Evolutionary conservation across 805 yeast genomes (phyloP).

Genomic region (Groenewaldozyma salmanticensis): DNA sequence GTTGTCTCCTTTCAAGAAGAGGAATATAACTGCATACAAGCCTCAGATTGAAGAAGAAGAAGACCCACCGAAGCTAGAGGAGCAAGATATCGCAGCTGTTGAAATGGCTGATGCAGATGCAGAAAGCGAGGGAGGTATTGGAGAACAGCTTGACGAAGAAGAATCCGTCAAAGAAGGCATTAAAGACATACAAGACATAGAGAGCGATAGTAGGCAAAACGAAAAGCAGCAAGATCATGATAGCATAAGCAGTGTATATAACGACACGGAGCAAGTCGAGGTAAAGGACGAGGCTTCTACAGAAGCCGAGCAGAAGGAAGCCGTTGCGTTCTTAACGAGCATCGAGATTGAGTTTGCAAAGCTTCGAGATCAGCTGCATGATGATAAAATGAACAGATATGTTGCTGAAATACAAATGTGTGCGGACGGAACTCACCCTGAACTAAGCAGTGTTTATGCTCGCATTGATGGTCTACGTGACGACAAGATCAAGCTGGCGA

Average conservation of each 20-base stretch:
- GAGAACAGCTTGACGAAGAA: not conserved
- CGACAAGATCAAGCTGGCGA: slow-evolving; percentile 47
- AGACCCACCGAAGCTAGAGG: slow-evolving; percentile 12
- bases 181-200: slow-evolving; percentile 2
- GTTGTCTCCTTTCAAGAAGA: not conserved
- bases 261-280: slow-evolving; percentile 21
- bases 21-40: slow-evolving; percentile 18
- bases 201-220: slow-evolving; percentile 16
- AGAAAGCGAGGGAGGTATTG: not conserved
- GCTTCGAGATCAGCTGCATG: slow-evolving; percentile 73
- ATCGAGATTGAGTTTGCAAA: slow-evolving; percentile 84
- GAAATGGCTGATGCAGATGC: not conserved
- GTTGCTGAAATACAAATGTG: slow-evolving; percentile 83
- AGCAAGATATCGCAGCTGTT: slow-evolving; percentile 10
- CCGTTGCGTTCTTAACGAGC: slow-evolving; percentile 61
- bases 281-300: slow-evolving; percentile 17
- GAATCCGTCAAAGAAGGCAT: not conserved
- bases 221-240: slow-evolving; percentile 19
- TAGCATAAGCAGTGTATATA: slow-evolving; percentile 11
- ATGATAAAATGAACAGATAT: slow-evolving; percentile 66
- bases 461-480: slow-evolving; percentile 68
- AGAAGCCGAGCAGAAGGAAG: slow-evolving; percentile 44
- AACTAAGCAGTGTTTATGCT: slow-evolving; percentile 59
- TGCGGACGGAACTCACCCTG: slow-evolving; percentile 85
- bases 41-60: slow-evolving; percentile 13